Conservation (phyloP, 768 basidiomycete genomes). For the Lyophyllum shimeji region DNA sequence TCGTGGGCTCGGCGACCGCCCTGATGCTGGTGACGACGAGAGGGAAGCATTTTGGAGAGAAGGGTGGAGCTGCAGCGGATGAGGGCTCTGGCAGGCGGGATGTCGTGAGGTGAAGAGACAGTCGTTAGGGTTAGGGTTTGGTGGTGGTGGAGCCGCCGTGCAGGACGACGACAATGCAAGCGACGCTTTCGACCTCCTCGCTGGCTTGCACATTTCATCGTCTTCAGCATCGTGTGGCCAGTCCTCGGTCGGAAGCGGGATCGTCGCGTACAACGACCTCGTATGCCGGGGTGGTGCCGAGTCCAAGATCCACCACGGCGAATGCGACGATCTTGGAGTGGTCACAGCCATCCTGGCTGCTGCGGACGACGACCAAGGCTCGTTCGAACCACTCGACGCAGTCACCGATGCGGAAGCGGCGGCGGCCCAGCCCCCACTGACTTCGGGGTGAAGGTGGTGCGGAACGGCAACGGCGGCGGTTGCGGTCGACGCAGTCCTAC, state of each 20-base stretch:
- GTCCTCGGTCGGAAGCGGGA: conserved; percentile 4
- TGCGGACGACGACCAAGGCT: background rate
- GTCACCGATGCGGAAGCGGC: background rate
- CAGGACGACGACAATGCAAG: background rate
- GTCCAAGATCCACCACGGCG: background rate
- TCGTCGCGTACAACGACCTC: conserved; percentile 1
- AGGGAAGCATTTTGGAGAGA: background rate
- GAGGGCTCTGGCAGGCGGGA: background rate
- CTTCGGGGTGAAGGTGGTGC: background rate
- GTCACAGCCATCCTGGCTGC: background rate
- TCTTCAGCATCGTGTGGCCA: background rate
- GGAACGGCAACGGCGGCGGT: background rate
- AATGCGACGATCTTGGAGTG: background rate
- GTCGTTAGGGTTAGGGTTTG: background rate
- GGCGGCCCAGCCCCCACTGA: background rate
- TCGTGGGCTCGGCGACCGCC: background rate
- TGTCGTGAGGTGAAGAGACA: background rate
- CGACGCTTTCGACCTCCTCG: background rate
- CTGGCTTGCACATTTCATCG: background rate
- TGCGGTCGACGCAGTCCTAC: no score
- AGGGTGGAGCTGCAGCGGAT: background rate
- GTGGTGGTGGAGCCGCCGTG: background rate
- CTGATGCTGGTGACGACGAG: background rate
- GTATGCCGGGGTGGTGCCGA: conserved; percentile 1
- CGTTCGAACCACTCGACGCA: background rate